Percentiles rank a stretch among this genome's conserved stretches.
These are phyloP conservation scores for Strobilomyces echinocephalus DNA, from an alignment of 768 basidiomycete species.

Conservation along the genomic window DNA sequence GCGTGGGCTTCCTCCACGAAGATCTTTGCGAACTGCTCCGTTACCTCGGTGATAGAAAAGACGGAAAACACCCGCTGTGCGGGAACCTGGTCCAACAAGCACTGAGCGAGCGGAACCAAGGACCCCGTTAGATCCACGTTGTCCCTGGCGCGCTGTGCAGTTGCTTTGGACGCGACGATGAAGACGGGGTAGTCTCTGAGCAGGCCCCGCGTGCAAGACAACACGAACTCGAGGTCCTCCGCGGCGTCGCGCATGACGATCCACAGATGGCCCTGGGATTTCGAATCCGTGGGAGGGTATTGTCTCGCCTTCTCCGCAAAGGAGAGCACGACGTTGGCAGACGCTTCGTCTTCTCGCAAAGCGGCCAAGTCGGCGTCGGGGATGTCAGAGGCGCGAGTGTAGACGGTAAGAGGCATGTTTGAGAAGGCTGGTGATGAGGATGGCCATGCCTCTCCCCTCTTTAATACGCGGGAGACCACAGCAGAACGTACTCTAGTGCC, in stretches of 20 bases:
- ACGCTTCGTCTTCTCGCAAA: conserved; percentile 25
- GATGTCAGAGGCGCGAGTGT: conserved; percentile 12
- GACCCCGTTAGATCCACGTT: background rate
- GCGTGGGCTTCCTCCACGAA: conserved; percentile 37
- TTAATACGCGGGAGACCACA: background rate
- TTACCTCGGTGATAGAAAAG: conserved; percentile 49
- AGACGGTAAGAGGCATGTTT: conserved; percentile 9
- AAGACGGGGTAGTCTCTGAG: conserved; percentile 11
- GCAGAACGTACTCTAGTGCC: background rate
- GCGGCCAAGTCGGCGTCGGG: conserved; percentile 23
- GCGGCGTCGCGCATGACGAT: conserved; percentile 22
- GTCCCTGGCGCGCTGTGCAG: background rate
- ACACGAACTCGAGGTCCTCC: conserved; percentile 6
- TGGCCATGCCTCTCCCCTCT: background rate
- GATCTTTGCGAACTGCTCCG: conserved; percentile 39
- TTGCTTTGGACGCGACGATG: conserved; percentile 10
- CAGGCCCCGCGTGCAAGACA: conserved; percentile 5
- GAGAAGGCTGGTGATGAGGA: conserved; percentile 5
- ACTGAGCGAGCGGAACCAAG: conserved; percentile 1
- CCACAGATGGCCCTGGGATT: conserved; percentile 22
- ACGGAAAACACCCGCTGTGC: conserved; percentile 47
- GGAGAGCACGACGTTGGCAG: conserved; percentile 39
- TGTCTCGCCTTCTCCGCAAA: conserved; percentile 29
- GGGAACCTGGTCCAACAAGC: conserved; percentile 9
- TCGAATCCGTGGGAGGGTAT: background rate